Percentiles rank a stretch among this genome's conserved stretches.
phyloP scores from a whole-genome alignment of 768 basidiomycete species.

The Calocybe gangraenosa region DNA sequence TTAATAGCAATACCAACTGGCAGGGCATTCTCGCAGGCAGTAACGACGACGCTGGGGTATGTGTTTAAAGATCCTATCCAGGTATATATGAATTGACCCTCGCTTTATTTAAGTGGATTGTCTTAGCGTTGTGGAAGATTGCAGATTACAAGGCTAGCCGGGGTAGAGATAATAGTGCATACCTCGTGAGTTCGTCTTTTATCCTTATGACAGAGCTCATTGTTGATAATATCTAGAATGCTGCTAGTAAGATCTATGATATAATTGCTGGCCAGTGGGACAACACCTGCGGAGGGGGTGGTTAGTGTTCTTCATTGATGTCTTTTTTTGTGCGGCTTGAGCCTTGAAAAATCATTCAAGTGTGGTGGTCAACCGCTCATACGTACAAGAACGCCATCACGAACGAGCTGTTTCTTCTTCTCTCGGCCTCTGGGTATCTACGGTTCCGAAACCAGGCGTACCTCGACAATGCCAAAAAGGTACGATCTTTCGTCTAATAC shows the following conservation, averaged over 20 bases:
- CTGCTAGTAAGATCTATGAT: conserved; percentile 44
- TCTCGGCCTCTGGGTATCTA: conserved; percentile 45
- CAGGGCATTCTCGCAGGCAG: conserved; percentile 37
- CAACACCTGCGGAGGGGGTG: conserved; percentile 46
- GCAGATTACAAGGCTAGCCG: conserved; percentile 44
- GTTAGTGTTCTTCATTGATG: conserved; percentile 21
- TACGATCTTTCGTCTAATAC: conserved; percentile 11
- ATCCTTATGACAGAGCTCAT: not conserved
- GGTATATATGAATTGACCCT: not conserved
- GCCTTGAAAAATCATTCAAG: conserved; percentile 23
- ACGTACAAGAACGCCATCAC: conserved; percentile 60
- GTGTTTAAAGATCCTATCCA: conserved; percentile 4
- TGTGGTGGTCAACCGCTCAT: conserved; percentile 55
- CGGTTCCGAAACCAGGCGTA: conserved; percentile 33
- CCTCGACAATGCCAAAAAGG: conserved; percentile 46
- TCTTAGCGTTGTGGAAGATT: conserved; percentile 56
- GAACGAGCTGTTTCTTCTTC: conserved; percentile 51
- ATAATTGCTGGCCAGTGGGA: conserved; percentile 51
- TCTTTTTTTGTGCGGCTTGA: not conserved
- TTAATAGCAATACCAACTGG: conserved; percentile 40
- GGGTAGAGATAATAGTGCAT: conserved; percentile 27
- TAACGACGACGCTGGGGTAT: conserved; percentile 51
- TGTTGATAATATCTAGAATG: conserved; percentile 29
- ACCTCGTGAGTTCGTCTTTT: conserved; percentile 20
- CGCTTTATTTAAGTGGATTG: conserved; percentile 41